Percentiles rank a stretch among this genome's conserved stretches.
phyloP scores from a whole-genome alignment of 805 yeast genomes.

The Wickerhamiella lipophila region DNA sequence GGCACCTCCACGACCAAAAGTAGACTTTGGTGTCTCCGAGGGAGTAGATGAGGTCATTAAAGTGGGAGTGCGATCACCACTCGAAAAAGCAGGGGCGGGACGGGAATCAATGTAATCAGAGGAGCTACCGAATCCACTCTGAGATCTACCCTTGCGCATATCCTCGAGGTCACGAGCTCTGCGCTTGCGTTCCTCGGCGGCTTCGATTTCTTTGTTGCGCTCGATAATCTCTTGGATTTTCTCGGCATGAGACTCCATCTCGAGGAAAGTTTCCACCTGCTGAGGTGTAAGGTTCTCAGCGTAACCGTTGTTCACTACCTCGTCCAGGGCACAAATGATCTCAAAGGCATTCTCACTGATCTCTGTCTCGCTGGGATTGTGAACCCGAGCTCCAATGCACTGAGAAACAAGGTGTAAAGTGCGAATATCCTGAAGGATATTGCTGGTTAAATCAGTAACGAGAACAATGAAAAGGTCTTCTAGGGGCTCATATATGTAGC shows the following conservation, averaged over 20 bases:
- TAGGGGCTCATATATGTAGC: conserved; percentile 91
- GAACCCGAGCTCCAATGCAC: conserved; percentile 58
- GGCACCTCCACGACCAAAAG: conserved; percentile 19
- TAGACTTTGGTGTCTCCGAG: not conserved
- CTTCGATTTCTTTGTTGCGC: conserved; percentile 91
- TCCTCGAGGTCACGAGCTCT: conserved; percentile 68
- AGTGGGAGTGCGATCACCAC: not conserved
- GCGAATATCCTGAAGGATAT: conserved; percentile 86
- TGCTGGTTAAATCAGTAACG: conserved; percentile 81
- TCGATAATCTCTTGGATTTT: conserved; percentile 96
- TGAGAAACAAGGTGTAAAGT: conserved; percentile 78
- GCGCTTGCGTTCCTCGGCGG: conserved; percentile 92
- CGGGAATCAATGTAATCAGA: conserved; percentile 10
- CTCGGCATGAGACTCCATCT: conserved; percentile 98
- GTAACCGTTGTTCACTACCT: conserved; percentile 78
- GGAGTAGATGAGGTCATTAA: not conserved
- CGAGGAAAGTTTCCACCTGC: conserved; percentile 80
- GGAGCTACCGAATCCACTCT: conserved; percentile 11
- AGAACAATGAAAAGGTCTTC: conserved; percentile 86
- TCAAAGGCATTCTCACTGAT: conserved; percentile 77
- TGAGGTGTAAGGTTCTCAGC: conserved; percentile 69
- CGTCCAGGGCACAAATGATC: conserved; percentile 84
- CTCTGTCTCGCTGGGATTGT: conserved; percentile 52
- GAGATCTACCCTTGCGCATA: conserved; percentile 37
- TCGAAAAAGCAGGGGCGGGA: not conserved